Evolutionary conservation across 305 asterid genomes (phyloP).

Genomic region (Fraxinus albicans): DNA sequence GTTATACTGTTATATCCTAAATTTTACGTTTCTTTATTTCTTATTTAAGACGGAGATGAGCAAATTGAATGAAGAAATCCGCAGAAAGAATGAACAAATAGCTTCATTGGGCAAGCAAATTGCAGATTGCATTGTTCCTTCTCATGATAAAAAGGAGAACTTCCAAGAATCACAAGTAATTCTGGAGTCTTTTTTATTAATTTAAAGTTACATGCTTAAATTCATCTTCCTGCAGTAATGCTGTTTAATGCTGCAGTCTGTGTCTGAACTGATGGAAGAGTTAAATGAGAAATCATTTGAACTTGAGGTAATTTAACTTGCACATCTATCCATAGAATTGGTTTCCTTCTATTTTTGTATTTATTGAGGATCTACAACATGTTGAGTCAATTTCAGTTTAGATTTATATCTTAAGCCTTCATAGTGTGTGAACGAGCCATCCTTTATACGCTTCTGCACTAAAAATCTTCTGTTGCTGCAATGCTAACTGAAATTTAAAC

Average conservation of each 20-base stretch:
- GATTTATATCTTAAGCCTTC: conserved; percentile 3
- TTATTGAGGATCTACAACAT: background rate
- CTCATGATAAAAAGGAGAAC: conserved; percentile 48
- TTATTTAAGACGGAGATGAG: conserved; percentile 62
- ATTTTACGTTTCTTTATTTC: conserved; percentile 21
- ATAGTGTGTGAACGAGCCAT: background rate
- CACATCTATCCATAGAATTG: conserved; percentile 12
- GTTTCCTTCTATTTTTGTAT: background rate
- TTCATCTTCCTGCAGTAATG: conserved; percentile 19
- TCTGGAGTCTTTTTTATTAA: background rate
- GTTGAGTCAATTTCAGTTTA: background rate
- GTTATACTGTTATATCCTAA: conserved; percentile 19
- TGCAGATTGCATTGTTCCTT: conserved; percentile 48
- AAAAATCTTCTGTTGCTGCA: background rate
- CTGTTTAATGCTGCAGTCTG: conserved; percentile 48
- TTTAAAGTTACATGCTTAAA: conserved; percentile 10
- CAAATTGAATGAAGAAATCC: conserved; percentile 72
- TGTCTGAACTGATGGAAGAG: conserved; percentile 71
- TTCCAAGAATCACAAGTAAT: conserved; percentile 71
- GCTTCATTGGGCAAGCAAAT: conserved; percentile 72
- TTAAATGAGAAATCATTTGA: conserved; percentile 92
- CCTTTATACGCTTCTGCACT: background rate
- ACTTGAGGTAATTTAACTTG: conserved; percentile 74
- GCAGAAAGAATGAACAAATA: conserved; percentile 70
- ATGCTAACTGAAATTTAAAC: background rate